A percentile compares a stretch with the other conserved stretches of the same genome.
phyloP scores from a whole-genome alignment of 495 filamentous ascomycete species.

The Lasiosphaeria ovina region DNA sequence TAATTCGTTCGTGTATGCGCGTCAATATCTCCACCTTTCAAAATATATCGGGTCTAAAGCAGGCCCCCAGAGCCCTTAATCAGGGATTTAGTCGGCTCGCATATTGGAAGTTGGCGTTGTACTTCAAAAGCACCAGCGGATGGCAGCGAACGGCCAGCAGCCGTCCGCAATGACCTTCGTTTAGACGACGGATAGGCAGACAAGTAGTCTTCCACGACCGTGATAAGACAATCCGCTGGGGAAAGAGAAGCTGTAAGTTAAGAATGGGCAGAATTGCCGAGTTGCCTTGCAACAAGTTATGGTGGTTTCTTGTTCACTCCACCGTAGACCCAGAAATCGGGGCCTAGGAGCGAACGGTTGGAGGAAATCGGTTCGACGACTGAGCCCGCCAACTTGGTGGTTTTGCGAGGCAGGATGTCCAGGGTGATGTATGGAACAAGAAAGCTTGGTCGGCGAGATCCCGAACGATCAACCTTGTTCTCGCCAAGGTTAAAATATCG shows the following conservation, averaged over 20 bases:
- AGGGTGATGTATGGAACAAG: conserved; percentile 8
- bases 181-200: conserved; percentile 9
- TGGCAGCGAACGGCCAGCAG: conserved; percentile 40
- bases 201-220: neutral
- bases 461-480: conserved; percentile 4
- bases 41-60: conserved; percentile 20
- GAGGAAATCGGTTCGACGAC: conserved; percentile 72
- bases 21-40: conserved; percentile 3
- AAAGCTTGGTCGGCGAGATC: conserved; percentile 4
- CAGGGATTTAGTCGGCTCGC: conserved; percentile 28
- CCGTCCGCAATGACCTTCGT: conserved; percentile 33
- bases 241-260: neutral
- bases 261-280: conserved; percentile 12
- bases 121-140: conserved; percentile 34
- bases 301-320: conserved; percentile 97
- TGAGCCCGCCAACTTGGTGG: conserved; percentile 97
- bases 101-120: conserved; percentile 28
- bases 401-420: conserved; percentile 23
- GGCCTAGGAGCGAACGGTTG: conserved; percentile 89
- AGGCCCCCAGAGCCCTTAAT: conserved; percentile 24
- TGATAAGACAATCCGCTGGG: conserved; percentile 1
- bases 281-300: conserved; percentile 63
- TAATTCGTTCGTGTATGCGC: neutral
- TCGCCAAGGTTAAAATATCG: neutral
- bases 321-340: conserved; percentile 84